Percentiles rank a stretch among this genome's conserved stretches.
Conservation (phyloP, 169 alveolate genomes). For the Plasmodium gallinaceum region DNA sequence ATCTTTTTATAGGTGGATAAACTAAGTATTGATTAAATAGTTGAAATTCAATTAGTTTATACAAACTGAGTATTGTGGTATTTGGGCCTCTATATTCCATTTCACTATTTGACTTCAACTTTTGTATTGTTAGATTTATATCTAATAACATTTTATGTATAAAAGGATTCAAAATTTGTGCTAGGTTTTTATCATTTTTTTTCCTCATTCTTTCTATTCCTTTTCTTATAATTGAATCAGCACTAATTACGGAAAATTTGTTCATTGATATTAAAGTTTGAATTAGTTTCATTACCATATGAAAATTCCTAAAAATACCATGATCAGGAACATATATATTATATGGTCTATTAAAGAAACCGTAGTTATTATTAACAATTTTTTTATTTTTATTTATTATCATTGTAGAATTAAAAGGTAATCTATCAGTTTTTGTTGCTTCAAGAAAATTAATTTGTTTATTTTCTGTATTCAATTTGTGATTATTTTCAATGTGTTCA, state of each 20-base stretch:
- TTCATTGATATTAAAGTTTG: constrained; percentile 66
- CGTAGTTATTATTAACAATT: constrained; percentile 7
- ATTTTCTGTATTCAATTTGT: background rate
- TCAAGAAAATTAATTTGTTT: constrained; percentile 26
- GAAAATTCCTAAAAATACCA: constrained; percentile 34
- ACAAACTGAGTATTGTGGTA: constrained; percentile 19
- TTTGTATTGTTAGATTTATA: constrained; percentile 49
- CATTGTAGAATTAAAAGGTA: constrained; percentile 26
- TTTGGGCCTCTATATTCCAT: constrained; percentile 7
- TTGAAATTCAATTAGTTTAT: constrained; percentile 43
- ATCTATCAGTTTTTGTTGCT: background rate
- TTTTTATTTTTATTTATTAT: constrained; percentile 23
- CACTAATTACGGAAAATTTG: constrained; percentile 68
- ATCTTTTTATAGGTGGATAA: constrained; percentile 71
- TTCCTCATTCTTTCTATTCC: constrained; percentile 15
- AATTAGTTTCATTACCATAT: constrained; percentile 39
- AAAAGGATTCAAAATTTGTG: constrained; percentile 39
- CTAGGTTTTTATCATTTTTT: background rate
- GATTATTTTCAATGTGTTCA: background rate
- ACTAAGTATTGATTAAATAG: constrained; percentile 39
- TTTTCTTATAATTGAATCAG: constrained; percentile 37
- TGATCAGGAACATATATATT: constrained; percentile 52
- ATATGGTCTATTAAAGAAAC: constrained; percentile 63
- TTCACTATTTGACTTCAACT: constrained; percentile 37
- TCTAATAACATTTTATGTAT: constrained; percentile 38